Base-by-base conservation (phyloP, 179 eudicot species). In the Silene noctiflora region DNA sequence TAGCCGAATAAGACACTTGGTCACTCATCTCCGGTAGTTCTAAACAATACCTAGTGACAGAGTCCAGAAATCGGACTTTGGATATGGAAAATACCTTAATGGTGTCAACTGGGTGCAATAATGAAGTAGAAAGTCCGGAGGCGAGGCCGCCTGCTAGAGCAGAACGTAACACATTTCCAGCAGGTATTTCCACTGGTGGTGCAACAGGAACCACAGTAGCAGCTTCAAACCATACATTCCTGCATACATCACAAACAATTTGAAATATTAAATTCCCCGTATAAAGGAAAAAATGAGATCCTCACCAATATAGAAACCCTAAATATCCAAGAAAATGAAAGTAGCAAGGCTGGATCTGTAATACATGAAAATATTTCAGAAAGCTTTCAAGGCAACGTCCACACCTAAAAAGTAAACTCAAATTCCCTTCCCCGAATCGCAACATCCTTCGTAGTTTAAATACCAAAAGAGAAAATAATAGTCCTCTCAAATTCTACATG, bases 151-250 rank as follows among this genome's bases (percentile, higher is more conserved):
- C 99, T 20, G 90, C 97, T 77, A 95, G 83, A 67, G 99, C 99
- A 62, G 99, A 88, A 81, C 89, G 88, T 27, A 95, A 77, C 78
- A 95, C 93, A 87, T 87, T 89, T 71, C 90, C 91, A 72, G 96
- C 81, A 62, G 88, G 91, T 63, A 91, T 82, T 79, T 87, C 93
- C 73, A 89, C 92, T 35, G 95, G 93, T 8, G 92, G 98, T 70
- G 97, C 87, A 86, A 88, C 98, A 81, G 97, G 89, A 84, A 88
- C 99, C 67, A 93, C 98, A 27, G 96, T 92, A 71, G 97, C 94
- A 60, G 94, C 92, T 84, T 90, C 91, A 87, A 92, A 92, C 97
- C 96, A 89, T 19, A 56, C 6, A 56, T 56, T 56, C 19, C 61
- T 14, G 63, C 63, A 59, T 59, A 21, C 63, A 59, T 59, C 63